A percentile compares a stretch with the other conserved stretches of the same genome.
Conservation (phyloP, 192 early-diverging fungal genomes). For the Powellomyces hirtus region DNA sequence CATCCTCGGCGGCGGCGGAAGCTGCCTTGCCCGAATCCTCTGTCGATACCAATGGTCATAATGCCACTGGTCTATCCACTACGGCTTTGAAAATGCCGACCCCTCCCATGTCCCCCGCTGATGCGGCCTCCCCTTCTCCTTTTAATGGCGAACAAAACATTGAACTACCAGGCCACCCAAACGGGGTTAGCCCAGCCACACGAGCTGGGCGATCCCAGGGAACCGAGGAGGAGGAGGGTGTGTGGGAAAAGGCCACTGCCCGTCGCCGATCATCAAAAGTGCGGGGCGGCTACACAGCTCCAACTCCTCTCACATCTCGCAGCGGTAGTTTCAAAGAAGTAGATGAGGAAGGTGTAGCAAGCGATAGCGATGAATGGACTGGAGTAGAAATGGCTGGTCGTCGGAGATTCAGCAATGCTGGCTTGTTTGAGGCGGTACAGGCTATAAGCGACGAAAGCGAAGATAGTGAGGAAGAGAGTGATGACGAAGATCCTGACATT, state of each 20-base stretch:
- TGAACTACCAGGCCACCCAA: constrained; percentile 23
- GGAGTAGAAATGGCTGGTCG: constrained; percentile 30
- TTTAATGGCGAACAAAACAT: neutral
- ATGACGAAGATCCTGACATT: constrained; percentile 35
- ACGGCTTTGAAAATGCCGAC: neutral
- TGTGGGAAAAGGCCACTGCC: constrained; percentile 21
- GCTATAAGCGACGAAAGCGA: constrained; percentile 49
- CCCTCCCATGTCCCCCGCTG: constrained; percentile 12
- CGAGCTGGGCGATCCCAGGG: constrained; percentile 23
- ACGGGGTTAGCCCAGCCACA: constrained; percentile 21
- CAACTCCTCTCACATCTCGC: neutral
- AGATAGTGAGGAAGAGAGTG: constrained; percentile 22
- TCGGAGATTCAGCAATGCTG: constrained; percentile 23
- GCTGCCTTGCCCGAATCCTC: neutral
- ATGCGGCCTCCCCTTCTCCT: neutral
- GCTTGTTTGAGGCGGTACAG: constrained; percentile 30
- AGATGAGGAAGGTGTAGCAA: constrained; percentile 38
- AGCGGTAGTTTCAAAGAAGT: constrained; percentile 6
- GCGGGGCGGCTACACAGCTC: neutral
- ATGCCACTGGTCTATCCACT: neutral
- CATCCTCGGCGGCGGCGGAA: neutral
- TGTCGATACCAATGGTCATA: neutral
- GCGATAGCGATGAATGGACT: constrained; percentile 71
- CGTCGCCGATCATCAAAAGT: constrained; percentile 22
- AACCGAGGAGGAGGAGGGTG: constrained; percentile 22